Base-by-base conservation (phyloP, 2,329 filamentous ascomycete species). In the Meredithiella fracta region DNA sequence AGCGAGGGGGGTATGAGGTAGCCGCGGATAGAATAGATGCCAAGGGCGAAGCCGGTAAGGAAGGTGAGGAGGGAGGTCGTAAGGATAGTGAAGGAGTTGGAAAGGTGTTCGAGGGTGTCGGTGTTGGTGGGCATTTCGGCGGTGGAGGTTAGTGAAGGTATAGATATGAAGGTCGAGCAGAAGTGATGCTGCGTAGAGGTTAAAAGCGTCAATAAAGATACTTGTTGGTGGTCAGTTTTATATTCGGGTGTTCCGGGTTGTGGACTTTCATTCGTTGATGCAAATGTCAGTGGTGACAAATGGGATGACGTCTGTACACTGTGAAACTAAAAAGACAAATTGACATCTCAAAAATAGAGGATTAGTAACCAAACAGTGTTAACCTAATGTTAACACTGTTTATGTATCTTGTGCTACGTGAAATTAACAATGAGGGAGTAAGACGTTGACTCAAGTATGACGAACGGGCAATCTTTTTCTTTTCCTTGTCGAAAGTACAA, bases 11-110 rank as follows among this genome's bases (percentile, higher is more conserved):
- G 73, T 62, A 80, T 70, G 49, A 80, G 65, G 69, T 79, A 80
- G 57, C 78, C 78, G 57, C 69, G 74, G 59, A 78, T 77, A 17
- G 81, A 75, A 69, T 89, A 89, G 59, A 94, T 71, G 60, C 86
- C 88, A 14, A 95, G 76, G 38, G 89, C 79, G 70, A 91, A 94
- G 63, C 90, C 90, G 1, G 80, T 77, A 55, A 92, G 67, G 62
- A 86, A 81, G 60, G 83, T 78, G 57, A 91, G 71, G 60, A 94
- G 77, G 61, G 82, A 82, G 17, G 86, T 89, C 55, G 82, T 80
- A 60, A 91, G 70, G 49, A 89, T 73, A 58, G 89, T 73, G 59
- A 79, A 77, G 14, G 74, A 72, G 50, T 55, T 58, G 53, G 72
- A 69, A 53, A 71, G 63, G 55, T 66, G 60, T 37, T 71, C 65